Conservation (phyloP, 2,329 filamentous ascomycete species). For the Colletotrichum sp. region DNA sequence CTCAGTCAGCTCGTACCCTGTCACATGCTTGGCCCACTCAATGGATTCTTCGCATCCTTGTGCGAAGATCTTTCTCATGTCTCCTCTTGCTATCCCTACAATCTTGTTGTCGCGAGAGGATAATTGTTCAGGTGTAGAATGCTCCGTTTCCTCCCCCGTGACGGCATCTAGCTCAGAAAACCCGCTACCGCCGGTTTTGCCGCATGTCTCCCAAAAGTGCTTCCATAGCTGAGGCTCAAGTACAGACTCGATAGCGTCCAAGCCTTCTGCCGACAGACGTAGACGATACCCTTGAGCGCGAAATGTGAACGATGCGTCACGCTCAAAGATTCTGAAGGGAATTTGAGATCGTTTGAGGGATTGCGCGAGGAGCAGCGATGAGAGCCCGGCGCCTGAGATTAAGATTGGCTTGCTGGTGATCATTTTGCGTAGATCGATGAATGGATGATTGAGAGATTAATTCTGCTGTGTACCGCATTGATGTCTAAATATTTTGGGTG, state of each 20-base stretch:
- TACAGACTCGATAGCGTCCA: background rate
- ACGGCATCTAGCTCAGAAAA: slow-evolving; percentile 31
- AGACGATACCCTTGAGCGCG: background rate
- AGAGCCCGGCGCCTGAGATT: background rate
- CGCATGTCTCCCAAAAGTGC: background rate
- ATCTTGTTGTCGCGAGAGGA: slow-evolving; percentile 61
- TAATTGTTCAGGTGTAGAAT: slow-evolving; percentile 41
- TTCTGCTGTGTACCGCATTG: background rate
- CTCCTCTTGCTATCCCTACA: slow-evolving; percentile 66
- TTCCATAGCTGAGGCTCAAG: background rate
- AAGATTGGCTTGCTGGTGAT: background rate
- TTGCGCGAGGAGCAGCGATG: background rate
- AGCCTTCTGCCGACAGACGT: background rate
- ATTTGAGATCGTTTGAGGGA: background rate
- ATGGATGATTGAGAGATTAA: background rate
- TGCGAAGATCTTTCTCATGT: slow-evolving; percentile 66
- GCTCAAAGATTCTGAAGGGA: background rate
- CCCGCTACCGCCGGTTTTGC: background rate
- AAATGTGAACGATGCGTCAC: background rate
- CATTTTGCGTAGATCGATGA: background rate
- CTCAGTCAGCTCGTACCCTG: slow-evolving; percentile 61
- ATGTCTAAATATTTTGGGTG: background rate
- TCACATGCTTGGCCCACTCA: slow-evolving; percentile 60
- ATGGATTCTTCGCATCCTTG: slow-evolving; percentile 60
- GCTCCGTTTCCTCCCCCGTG: background rate